Conservation (phyloP, 2,329 filamentous ascomycete genomes). For the Aspergillus sp. region DNA sequence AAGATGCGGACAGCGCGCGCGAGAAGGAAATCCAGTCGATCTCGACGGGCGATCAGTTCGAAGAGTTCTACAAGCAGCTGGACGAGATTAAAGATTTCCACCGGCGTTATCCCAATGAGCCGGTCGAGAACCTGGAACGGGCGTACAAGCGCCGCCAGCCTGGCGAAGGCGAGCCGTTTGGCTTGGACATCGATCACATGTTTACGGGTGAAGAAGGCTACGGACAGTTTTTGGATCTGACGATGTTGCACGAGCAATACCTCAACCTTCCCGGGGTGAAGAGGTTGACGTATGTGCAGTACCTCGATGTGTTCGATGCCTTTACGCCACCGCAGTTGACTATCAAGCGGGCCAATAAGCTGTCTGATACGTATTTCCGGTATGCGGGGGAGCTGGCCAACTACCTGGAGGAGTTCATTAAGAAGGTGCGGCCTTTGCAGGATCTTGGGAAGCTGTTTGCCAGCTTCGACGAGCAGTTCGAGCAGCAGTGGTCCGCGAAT, state of each 20-base stretch:
- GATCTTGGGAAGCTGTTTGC: conserved; percentile 76
- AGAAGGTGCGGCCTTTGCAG: conserved; percentile 79
- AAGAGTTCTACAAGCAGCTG: conserved; percentile 86
- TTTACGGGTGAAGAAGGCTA: conserved; percentile 96
- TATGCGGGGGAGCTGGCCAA: conserved; percentile 78
- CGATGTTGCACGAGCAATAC: conserved; percentile 78
- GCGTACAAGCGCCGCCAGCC: conserved; percentile 75
- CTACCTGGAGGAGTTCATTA: conserved; percentile 87
- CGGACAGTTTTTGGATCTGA: conserved; percentile 89
- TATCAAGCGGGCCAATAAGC: conserved; percentile 77
- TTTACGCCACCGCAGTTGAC: conserved; percentile 73
- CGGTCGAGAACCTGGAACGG: conserved; percentile 89
- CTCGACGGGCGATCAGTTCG: conserved; percentile 80
- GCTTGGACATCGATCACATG: conserved; percentile 77
- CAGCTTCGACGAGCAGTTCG: conserved; percentile 80
- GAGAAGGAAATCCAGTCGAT: conserved; percentile 81
- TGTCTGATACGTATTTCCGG: conserved; percentile 88
- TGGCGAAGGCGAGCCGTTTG: conserved; percentile 62
- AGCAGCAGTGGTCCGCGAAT: conserved; percentile 75
- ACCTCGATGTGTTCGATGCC: conserved; percentile 84
- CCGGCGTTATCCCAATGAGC: conserved; percentile 86
- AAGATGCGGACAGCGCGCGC: conserved; percentile 70
- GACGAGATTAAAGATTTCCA: conserved; percentile 83
- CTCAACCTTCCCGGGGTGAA: conserved; percentile 86
- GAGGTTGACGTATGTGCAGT: conserved; percentile 85